Base-by-base conservation (phyloP, 225 moss, liverwort and hornwort genomes). In the Polytrichum commune region DNA sequence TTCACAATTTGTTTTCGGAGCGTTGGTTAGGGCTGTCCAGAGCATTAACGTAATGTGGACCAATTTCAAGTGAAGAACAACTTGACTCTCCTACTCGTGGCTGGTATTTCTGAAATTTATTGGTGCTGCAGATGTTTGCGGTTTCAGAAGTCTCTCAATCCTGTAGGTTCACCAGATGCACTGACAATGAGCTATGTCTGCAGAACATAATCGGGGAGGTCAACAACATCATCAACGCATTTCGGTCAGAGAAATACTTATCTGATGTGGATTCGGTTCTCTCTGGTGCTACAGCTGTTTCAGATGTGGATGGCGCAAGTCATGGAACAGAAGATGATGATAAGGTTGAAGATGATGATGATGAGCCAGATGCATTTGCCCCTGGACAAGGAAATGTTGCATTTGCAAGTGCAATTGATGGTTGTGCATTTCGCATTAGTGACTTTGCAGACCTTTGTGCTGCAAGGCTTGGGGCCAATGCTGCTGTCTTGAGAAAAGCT, bases 221-320 rank as follows among this genome's bases (percentile, higher is more conserved):
- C 63, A 97, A 97, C 78, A 97, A 94, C 60, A 97, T 97, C 60
- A 90, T 97, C 76, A 94, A 79, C 32, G 89, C 90, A 9, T 97
- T 97, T 60, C 91, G 92, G 22, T 95, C 97, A 20, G 97, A 98
- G 77, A 98, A 98, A 79, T 98, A 98, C 74, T 79, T 98, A 60
- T 98, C 97, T 27, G 97, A 98, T 68, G 97, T 98, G 64, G 97
- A 98, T 78, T 95, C 97, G 29, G 91, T 98, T 79, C 70, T 98
- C n/a, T 76, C 92, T 75, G 84, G 84, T 64, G 54, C 84, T 19
- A 74, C 92, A 2, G 75, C 81, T 32, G 62, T 57, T 53, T 77
- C 80, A 22, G 89, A 78, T 63, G 46, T 16, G 46, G 46, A 46
- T 46, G 46, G 4, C 13, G 6, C 58, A 22, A 24, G 58, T 7